These are phyloP conservation scores for Camellia japonica DNA, from an alignment of 148 eudicot species.

Conservation along the genomic window DNA sequence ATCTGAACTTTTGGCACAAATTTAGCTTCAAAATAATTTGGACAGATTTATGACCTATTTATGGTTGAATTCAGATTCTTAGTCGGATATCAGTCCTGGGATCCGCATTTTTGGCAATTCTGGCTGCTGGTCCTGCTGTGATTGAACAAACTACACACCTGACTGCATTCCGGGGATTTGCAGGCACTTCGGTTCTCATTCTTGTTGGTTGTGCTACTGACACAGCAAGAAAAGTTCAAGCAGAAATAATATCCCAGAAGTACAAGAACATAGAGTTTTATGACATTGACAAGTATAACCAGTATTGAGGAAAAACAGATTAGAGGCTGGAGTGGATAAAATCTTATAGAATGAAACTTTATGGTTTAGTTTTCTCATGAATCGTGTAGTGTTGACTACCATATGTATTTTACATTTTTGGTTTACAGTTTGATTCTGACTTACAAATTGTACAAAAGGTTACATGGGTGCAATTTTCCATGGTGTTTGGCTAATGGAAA, in stretches of 20 bases:
- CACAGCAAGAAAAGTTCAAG: conserved; percentile 94
- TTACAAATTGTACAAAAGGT: neutral
- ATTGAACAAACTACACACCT: conserved; percentile 87
- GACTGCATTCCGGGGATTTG: conserved; percentile 91
- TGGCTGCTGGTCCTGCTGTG: conserved; percentile 92
- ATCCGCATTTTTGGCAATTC: conserved; percentile 80
- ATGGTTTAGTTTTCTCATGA: neutral
- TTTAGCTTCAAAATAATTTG: neutral
- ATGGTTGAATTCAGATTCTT: conserved; percentile 49
- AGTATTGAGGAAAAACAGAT: neutral
- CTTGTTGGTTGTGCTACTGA: conserved; percentile 99
- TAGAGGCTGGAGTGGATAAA: neutral
- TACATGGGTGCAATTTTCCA: neutral
- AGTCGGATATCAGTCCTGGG: conserved; percentile 96
- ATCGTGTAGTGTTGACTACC: neutral
- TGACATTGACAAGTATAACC: conserved; percentile 51
- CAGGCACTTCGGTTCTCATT: conserved; percentile 94
- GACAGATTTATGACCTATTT: neutral
- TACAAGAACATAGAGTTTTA: conserved; percentile 94
- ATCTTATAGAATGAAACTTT: neutral
- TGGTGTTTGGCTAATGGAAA: neutral
- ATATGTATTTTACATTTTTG: neutral
- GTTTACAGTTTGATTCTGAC: neutral
- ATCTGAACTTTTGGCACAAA: neutral
- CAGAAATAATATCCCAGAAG: conserved; percentile 93